Evolutionary conservation across 371 early-diverging fungal species (phyloP), one percentile per base, ranked within the genome.

Genomic region (Apophysomyces trapeziformis): DNA sequence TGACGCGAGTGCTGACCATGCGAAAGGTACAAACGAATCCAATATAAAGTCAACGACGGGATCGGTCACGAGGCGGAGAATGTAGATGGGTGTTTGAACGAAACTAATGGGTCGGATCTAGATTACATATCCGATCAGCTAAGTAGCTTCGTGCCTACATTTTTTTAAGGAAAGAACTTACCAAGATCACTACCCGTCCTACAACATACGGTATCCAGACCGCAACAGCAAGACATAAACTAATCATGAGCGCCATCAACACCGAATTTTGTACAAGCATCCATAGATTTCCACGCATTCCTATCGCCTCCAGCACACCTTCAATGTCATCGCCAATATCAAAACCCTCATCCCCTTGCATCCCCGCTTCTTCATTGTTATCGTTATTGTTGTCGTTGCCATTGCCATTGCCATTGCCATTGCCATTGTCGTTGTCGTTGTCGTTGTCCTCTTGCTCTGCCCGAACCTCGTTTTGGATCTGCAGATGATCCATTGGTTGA

Each of bases 301-400:
- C 98, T 60, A 96, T 85, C 5, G 95, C 90, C 65, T 94, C 96
- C 45, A 96, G 73, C 36, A 96, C 82, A 9, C 92, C 94, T 59
- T 93, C 93, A 36, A 90, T 78, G 41, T 91, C 94, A 38, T 91
- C 94, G 38, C 77, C 82, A 26, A 83, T 83, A 59, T 81, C 68
- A 47, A 82, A 83, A 7, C 79, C 81, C 4, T 85, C 83, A 1
- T 86, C 87, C 7, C 83, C 78, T 26, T 70, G 76, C 0, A 68
- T 72, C 11, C 61, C 71, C 1, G 64, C 67, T 54, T 72, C 70
- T 0, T 68, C 69, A 18, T 75, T 68, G 7, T 62, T 65, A 7
- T 75, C 62, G 2, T 26, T 26, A 26, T 26, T 26, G 26, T 26
- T 26, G 32, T 2, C 32, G 32, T 26, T 26, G 32, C 32, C 32